Evolutionary conservation across 78 protist species (phyloP), one percentile per base, ranked within the genome.

Genomic region (Isochrysis galbana): DNA sequence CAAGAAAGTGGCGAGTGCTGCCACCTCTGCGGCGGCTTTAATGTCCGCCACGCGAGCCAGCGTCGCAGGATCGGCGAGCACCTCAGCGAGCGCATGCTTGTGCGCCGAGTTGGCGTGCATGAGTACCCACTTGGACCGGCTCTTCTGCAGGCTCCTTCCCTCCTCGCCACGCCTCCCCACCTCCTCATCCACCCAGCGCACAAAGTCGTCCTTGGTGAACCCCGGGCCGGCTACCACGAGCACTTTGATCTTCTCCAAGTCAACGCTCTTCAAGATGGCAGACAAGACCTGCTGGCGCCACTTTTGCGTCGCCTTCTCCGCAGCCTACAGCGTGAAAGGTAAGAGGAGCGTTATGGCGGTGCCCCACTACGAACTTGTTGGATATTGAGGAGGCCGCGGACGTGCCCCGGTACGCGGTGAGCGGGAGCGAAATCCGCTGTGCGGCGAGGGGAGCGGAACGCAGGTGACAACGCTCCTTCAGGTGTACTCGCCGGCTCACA

Each of bases 191-290:
- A 38, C 45, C 11, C 19, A 72, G 32, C 4, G 46, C 46, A 36
- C 0, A 7, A 72, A n/a, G 44, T 2, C 29, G 51, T 41, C 87
- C 34, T 39, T 78, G 69, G 11, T 5, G 92, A 94, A 96, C 41
- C 98, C 99, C 23, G 98, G 98, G 23, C 93, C 51, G n/a, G 96
- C 98, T 45, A 98, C 67, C n/a, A 98, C 47, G 77, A 96, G 47
- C 74, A 95, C 92, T 84, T 96, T 97, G 78, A 97, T 96, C 26
- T 94, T 78, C 39, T 45, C 82, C 47, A 97, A 96, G 92, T 97
- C 91, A 44, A 98, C 51, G 94, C 96, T 94, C 26, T 94, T 48
- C 23, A 67, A 32, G 25, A 98, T 92, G 67, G 97, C 95, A 91
- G 95, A 95, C 39, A 94, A 26, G 29, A 96, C 72, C 67, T 83